phyloP scores from a whole-genome alignment of 768 basidiomycete species.

The Amanita jacksonii region DNA sequence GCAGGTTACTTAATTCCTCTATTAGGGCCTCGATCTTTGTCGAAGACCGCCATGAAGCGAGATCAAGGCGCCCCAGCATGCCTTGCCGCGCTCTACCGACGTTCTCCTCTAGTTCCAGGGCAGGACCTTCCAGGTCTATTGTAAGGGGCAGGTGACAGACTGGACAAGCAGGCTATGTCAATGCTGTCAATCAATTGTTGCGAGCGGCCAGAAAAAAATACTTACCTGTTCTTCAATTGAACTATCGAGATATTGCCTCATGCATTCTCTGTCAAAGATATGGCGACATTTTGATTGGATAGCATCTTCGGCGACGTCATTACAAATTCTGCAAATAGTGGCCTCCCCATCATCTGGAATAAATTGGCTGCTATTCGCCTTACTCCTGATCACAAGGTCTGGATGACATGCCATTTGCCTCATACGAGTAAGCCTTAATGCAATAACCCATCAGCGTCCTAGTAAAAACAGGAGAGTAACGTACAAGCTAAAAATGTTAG shows the following conservation, averaged over 20 bases:
- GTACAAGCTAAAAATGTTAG: slow-evolving; percentile 78
- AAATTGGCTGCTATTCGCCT: slow-evolving; percentile 62
- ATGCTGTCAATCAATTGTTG: background rate
- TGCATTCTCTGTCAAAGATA: slow-evolving; percentile 94
- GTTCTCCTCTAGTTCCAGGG: slow-evolving; percentile 72
- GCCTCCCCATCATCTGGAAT: slow-evolving; percentile 56
- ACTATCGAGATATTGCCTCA: slow-evolving; percentile 82
- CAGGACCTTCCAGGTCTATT: slow-evolving; percentile 92
- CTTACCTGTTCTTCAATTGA: slow-evolving; percentile 55
- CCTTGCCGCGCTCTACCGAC: slow-evolving; percentile 60
- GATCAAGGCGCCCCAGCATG: slow-evolving; percentile 82
- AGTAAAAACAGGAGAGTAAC: slow-evolving; percentile 14
- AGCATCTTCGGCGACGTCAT: slow-evolving; percentile 94
- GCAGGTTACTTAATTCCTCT: slow-evolving; percentile 84
- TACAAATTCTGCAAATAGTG: slow-evolving; percentile 90
- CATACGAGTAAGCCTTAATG: slow-evolving; percentile 81
- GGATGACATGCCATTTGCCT: slow-evolving; percentile 93
- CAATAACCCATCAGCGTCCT: slow-evolving; percentile 1
- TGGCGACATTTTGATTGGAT: slow-evolving; percentile 91
- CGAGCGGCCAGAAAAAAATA: slow-evolving; percentile 9
- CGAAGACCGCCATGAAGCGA: slow-evolving; percentile 90
- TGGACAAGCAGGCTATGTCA: slow-evolving; percentile 75
- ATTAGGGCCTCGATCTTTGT: slow-evolving; percentile 95
- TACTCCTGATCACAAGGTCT: slow-evolving; percentile 85
- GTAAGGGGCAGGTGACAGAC: slow-evolving; percentile 89